Conservation (phyloP, 1,284 basidiomycete genomes). For the Microbotryum intermedium region DNA sequence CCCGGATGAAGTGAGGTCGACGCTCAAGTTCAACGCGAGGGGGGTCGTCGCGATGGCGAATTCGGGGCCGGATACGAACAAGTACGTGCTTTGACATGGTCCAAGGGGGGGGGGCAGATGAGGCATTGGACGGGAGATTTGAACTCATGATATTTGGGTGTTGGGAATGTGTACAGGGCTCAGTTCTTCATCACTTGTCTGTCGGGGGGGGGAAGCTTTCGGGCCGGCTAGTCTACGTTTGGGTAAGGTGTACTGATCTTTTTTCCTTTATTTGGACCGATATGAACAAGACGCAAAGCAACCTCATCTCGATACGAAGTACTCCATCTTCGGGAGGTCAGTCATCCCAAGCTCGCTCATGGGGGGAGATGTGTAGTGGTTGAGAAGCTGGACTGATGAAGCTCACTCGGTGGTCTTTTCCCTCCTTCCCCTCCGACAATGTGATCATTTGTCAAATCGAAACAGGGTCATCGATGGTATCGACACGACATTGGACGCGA, state of each 20-base stretch:
- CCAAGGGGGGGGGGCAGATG: not conserved
- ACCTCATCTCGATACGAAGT: slow-evolving; percentile 82
- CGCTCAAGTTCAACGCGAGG: slow-evolving; percentile 89
- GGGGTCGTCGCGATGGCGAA: slow-evolving; percentile 97
- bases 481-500: slow-evolving; percentile 76
- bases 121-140: slow-evolving; percentile 18
- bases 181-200: slow-evolving; percentile 81
- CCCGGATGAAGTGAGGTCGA: slow-evolving; percentile 79
- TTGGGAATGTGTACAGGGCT: slow-evolving; percentile 6
- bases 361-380: too few species aligned
- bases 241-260: too few species aligned
- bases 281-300: slow-evolving; percentile 63
- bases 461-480: slow-evolving; percentile 78
- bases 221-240: too few species aligned
- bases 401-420: too few species aligned
- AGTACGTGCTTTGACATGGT: slow-evolving; percentile 45
- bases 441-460: too few species aligned
- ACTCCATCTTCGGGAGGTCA: slow-evolving; percentile 77
- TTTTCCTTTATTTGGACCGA: too few species aligned
- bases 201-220: too few species aligned
- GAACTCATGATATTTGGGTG: not conserved
- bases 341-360: too few species aligned
- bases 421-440: too few species aligned
- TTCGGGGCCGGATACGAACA: slow-evolving; percentile 84
- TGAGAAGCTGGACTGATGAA: too few species aligned